These are phyloP conservation scores for Pseudopyricularia cyperi DNA, from an alignment of 2,329 filamentous ascomycete species.

Conservation along the genomic window DNA sequence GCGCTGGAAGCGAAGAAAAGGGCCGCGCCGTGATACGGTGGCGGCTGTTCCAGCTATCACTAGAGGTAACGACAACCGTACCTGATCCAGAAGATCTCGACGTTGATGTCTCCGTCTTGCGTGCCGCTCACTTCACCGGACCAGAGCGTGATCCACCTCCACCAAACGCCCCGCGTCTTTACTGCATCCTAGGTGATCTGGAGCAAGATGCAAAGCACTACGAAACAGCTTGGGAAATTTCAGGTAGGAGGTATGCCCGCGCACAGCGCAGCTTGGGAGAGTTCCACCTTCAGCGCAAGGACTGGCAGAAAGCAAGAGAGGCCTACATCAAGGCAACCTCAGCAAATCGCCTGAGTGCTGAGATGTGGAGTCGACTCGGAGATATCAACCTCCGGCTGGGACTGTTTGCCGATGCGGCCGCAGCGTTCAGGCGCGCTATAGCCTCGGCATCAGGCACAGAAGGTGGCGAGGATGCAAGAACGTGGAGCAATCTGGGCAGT, in stretches of 20 bases:
- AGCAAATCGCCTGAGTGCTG: constrained; percentile 68
- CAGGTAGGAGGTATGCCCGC: constrained; percentile 65
- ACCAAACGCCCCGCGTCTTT: constrained; percentile 71
- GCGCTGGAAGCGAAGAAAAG: constrained; percentile 58
- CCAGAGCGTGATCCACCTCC: constrained; percentile 58
- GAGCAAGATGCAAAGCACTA: constrained; percentile 65
- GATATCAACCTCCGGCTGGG: constrained; percentile 73
- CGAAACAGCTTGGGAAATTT: constrained; percentile 78
- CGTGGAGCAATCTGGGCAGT: constrained; percentile 89
- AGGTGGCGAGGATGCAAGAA: constrained; percentile 80
- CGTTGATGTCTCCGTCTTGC: constrained; percentile 45
- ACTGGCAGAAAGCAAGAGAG: constrained; percentile 56
- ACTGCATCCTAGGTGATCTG: constrained; percentile 88
- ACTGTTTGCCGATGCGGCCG: constrained; percentile 64
- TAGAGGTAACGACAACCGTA: constrained; percentile 11
- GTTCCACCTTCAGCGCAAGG: constrained; percentile 53
- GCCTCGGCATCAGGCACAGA: constrained; percentile 43
- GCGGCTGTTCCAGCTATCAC: constrained; percentile 56
- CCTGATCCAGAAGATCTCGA: constrained; percentile 36
- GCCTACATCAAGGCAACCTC: constrained; percentile 68
- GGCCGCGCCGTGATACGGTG: constrained; percentile 64
- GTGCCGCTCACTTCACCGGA: constrained; percentile 39
- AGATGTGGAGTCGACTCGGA: constrained; percentile 81
- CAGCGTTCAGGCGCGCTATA: constrained; percentile 74
- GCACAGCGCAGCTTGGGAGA: constrained; percentile 82